Evolutionary conservation across 2,329 filamentous ascomycete species (phyloP).

Genomic region (Remersonia thermophila): DNA sequence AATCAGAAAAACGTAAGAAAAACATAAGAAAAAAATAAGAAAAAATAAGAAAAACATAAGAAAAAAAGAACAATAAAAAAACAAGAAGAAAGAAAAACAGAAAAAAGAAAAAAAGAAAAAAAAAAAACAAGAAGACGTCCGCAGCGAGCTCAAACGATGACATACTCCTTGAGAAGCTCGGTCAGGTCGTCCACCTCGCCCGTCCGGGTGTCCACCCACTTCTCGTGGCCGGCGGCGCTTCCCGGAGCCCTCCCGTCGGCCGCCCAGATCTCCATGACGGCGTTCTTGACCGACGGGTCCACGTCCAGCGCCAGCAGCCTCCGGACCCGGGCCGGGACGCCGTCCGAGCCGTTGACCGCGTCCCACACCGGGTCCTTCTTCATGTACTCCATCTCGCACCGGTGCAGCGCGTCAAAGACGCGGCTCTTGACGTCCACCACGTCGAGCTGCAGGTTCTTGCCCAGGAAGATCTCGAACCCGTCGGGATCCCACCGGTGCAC

Average conservation of each 20-base stretch:
- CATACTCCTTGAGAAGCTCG: slow-evolving; percentile 7
- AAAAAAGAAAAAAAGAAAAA: slow-evolving; percentile 5
- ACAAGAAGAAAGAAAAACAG: slow-evolving; percentile 9
- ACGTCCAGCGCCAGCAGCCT: slow-evolving; percentile 10
- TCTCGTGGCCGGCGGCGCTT: slow-evolving; percentile 10
- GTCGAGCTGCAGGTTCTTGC: slow-evolving; percentile 15
- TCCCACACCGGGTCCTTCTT: slow-evolving; percentile 15
- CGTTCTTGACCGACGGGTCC: slow-evolving; percentile 11
- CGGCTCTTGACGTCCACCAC: slow-evolving; percentile 13
- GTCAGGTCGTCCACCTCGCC: background rate
- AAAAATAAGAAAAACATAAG: no score
- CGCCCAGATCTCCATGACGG: slow-evolving; percentile 18
- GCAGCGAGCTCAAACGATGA: slow-evolving; percentile 2
- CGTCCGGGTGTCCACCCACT: slow-evolving; percentile 7
- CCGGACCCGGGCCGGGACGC: slow-evolving; percentile 9
- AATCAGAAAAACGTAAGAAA: no score
- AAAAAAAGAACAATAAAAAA: no score
- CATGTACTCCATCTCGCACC: slow-evolving; percentile 15
- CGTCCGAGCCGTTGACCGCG: slow-evolving; percentile 4
- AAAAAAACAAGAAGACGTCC: background rate
- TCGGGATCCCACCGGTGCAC: slow-evolving; percentile 7
- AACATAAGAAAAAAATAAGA: no score
- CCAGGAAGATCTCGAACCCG: slow-evolving; percentile 12
- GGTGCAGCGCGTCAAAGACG: slow-evolving; percentile 15
- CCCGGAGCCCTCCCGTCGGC: slow-evolving; percentile 14